A percentile compares a stretch with the other conserved stretches of the same genome.
phyloP scores from a whole-genome alignment of 208 protist species.

The Leptomonas pyrrhocoris region DNA sequence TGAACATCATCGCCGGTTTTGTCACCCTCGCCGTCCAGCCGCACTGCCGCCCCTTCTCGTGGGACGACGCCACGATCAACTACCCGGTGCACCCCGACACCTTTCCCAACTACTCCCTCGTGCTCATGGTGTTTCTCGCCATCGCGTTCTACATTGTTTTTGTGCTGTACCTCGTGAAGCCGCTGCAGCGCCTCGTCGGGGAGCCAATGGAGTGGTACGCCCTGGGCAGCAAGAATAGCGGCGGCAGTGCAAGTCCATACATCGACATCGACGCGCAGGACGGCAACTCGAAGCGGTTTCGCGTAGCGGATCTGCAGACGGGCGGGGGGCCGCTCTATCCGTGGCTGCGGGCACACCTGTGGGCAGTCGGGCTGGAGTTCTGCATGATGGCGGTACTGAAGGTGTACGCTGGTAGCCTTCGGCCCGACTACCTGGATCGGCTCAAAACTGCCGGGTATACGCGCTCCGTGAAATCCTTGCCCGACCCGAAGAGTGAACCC shows the following conservation, averaged over 20 bases:
- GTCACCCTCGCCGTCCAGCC: slow-evolving; percentile 25
- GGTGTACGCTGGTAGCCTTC: slow-evolving; percentile 87
- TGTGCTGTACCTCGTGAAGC: slow-evolving; percentile 34
- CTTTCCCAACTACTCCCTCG: slow-evolving; percentile 70
- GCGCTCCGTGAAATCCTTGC: slow-evolving; percentile 9
- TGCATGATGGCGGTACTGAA: slow-evolving; percentile 58
- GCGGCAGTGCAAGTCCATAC: background rate
- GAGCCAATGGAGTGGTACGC: slow-evolving; percentile 38
- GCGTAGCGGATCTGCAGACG: slow-evolving; percentile 26
- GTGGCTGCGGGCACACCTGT: slow-evolving; percentile 66
- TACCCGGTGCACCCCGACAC: slow-evolving; percentile 53
- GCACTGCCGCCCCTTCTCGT: slow-evolving; percentile 74
- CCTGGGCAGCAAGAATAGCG: background rate
- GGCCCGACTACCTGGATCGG: slow-evolving; percentile 88
- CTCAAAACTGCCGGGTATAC: slow-evolving; percentile 56
- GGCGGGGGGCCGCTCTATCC: slow-evolving; percentile 41
- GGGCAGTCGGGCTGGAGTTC: slow-evolving; percentile 42
- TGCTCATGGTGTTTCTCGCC: slow-evolving; percentile 39
- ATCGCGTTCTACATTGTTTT: slow-evolving; percentile 50
- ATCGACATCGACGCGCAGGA: background rate
- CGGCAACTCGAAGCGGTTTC: slow-evolving; percentile 14
- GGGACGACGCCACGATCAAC: slow-evolving; percentile 70
- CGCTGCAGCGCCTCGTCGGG: slow-evolving; percentile 29
- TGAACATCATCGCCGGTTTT: slow-evolving; percentile 27
- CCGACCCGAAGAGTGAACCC: slow-evolving; percentile 39